phyloP scores from a whole-genome alignment of 2,329 filamentous ascomycete species.

The Pseudonectria buxi region DNA sequence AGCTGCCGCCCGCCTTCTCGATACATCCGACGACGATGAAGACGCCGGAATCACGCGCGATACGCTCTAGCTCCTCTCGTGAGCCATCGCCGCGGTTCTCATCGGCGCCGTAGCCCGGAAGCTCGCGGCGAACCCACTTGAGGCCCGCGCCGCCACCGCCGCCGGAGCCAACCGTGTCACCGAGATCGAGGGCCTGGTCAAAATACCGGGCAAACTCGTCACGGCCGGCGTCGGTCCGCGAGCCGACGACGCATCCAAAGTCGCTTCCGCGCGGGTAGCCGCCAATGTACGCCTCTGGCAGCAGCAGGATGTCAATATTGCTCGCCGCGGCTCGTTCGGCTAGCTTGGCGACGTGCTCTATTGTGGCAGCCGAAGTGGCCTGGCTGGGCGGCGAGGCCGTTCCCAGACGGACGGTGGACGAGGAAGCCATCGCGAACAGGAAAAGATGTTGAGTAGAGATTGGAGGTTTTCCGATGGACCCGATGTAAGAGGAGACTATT shows the following conservation, averaged over 20 bases:
- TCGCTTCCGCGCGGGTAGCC: conserved; percentile 78
- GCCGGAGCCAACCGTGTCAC: conserved; percentile 58
- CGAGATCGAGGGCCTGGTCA: conserved; percentile 70
- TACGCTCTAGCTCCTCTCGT: conserved; percentile 68
- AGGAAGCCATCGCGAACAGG: too few species aligned
- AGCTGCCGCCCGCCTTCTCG: conserved; percentile 70
- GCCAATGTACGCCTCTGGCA: conserved; percentile 87
- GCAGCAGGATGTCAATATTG: conserved; percentile 64
- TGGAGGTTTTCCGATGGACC: too few species aligned
- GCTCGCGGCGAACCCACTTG: conserved; percentile 60
- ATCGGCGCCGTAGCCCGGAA: conserved; percentile 28
- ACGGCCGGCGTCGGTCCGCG: conserved; percentile 59
- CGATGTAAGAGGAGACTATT: too few species aligned
- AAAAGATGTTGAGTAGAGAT: too few species aligned
- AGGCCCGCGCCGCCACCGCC: conserved; percentile 65
- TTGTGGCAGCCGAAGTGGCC: conserved; percentile 49
- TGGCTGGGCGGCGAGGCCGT: conserved; percentile 50
- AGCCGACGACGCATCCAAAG: conserved; percentile 71
- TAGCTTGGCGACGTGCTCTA: conserved; percentile 57
- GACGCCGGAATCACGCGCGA: conserved; percentile 70
- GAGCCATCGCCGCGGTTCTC: conserved; percentile 52
- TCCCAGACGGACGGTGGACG: conserved; percentile 41
- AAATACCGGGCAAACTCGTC: conserved; percentile 83
- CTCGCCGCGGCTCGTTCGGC: conserved; percentile 54
- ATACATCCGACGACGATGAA: conserved; percentile 77